Conservation (phyloP, 2,329 filamentous ascomycete species). For the Colletotrichum limetticola region DNA sequence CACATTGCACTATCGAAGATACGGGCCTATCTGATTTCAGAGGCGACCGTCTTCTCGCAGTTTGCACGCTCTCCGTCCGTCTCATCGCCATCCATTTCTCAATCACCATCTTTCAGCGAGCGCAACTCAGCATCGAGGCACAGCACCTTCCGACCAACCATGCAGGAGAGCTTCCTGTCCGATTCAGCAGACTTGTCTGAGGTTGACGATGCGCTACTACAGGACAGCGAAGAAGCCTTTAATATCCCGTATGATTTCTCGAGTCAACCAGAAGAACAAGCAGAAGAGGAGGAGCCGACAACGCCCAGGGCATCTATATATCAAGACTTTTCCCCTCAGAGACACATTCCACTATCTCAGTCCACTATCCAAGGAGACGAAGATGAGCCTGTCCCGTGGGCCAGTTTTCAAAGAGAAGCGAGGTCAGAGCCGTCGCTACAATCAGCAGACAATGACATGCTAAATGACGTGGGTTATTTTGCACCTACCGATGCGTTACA, state of each 20-base stretch:
- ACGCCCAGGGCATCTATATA: slow-evolving; percentile 66
- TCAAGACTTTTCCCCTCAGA: slow-evolving; percentile 43
- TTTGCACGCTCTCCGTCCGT: slow-evolving; percentile 62
- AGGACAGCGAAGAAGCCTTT: slow-evolving; percentile 67
- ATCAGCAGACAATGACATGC: slow-evolving; percentile 24
- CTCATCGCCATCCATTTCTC: slow-evolving; percentile 65
- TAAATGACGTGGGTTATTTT: not conserved
- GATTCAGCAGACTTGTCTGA: slow-evolving; percentile 46
- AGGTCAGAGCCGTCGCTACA: slow-evolving; percentile 51
- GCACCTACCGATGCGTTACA: slow-evolving; percentile 28
- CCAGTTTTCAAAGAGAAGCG: slow-evolving; percentile 43
- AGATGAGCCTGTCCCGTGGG: slow-evolving; percentile 45
- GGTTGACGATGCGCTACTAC: slow-evolving; percentile 46
- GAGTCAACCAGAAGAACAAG: slow-evolving; percentile 45
- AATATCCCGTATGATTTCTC: slow-evolving; percentile 66
- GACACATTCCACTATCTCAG: slow-evolving; percentile 25
- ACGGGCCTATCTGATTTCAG: slow-evolving; percentile 73
- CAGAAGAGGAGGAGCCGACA: slow-evolving; percentile 50
- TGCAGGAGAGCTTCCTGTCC: slow-evolving; percentile 42
- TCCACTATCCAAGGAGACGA: slow-evolving; percentile 38
- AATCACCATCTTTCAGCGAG: slow-evolving; percentile 52
- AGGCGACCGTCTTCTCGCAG: slow-evolving; percentile 72
- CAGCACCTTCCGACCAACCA: slow-evolving; percentile 34
- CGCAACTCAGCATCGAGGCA: slow-evolving; percentile 40
- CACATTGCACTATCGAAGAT: slow-evolving; percentile 72